Percentiles rank a stretch among this genome's conserved stretches.
Evolutionary conservation across 139 green algal genomes (phyloP).

Genomic region (Volvox africanus): DNA sequence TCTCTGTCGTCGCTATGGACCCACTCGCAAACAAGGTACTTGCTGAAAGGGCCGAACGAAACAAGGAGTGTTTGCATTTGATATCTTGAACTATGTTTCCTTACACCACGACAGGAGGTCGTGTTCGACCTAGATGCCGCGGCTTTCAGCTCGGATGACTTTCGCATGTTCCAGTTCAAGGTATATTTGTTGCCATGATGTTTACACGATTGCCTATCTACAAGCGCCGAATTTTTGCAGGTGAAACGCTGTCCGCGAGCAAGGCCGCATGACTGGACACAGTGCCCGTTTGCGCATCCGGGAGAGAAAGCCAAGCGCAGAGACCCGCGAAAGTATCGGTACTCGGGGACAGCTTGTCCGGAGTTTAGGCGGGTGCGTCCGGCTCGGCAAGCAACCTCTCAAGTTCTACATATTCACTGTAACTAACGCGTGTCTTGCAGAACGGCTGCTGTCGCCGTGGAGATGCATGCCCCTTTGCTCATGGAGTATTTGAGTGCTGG

Average conservation of each 20-base stretch:
- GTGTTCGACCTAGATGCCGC: conserved; percentile 61
- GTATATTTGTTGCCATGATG: conserved; percentile 39
- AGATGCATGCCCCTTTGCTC: conserved; percentile 92
- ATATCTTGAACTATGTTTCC: background rate
- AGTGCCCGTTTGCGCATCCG: conserved; percentile 96
- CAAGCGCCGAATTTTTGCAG: conserved; percentile 18
- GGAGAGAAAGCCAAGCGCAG: conserved; percentile 95
- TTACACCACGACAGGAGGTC: conserved; percentile 43
- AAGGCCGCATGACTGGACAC: conserved; percentile 89
- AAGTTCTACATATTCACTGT: background rate
- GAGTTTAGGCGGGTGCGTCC: conserved; percentile 86
- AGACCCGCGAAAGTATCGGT: conserved; percentile 86
- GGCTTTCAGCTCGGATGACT: conserved; percentile 75
- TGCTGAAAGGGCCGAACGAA: background rate
- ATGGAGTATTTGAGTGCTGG: conserved; percentile 99
- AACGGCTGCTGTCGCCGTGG: conserved; percentile 84
- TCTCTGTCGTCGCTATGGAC: background rate
- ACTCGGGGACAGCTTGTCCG: conserved; percentile 94
- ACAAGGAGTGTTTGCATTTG: background rate
- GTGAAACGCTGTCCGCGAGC: conserved; percentile 79
- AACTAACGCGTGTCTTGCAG: conserved; percentile 48
- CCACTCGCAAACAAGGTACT: conserved; percentile 30
- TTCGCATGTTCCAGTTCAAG: conserved; percentile 91
- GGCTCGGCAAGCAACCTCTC: background rate
- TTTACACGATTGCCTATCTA: background rate